These are phyloP conservation scores for Leccinum broughii DNA, from an alignment of 768 basidiomycete genomes.

Conservation along the genomic window DNA sequence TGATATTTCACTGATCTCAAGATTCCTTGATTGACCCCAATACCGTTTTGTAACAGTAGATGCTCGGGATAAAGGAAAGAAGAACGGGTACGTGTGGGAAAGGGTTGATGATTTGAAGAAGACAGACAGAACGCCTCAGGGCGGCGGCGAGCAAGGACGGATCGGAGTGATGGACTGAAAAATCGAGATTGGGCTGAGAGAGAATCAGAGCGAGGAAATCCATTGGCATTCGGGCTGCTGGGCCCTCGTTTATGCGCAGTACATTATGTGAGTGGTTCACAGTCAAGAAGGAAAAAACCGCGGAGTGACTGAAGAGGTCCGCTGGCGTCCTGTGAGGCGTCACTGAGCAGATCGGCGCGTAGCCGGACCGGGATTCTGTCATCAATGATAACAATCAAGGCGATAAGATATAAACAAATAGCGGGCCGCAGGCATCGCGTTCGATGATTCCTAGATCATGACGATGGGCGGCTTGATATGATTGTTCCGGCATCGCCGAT, in stretches of 20 bases:
- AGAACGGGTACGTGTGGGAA: neutral
- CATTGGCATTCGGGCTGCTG: neutral
- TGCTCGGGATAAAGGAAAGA: neutral
- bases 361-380: neutral
- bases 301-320: neutral
- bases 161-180: neutral
- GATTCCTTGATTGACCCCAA: neutral
- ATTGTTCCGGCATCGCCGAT: neutral
- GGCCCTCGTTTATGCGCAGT: neutral
- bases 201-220: neutral
- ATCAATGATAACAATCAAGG: neutral
- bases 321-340: neutral
- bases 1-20: neutral
- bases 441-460: constrained; percentile 1
- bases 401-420: neutral
- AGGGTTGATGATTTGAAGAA: neutral
- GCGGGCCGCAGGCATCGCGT: neutral
- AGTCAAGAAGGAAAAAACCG: neutral
- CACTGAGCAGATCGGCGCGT: neutral
- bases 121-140: neutral
- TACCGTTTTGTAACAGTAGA: neutral
- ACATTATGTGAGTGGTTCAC: neutral
- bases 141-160: neutral
- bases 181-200: neutral
- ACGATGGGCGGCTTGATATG: constrained; percentile 1